A percentile compares a stretch with the other conserved stretches of the same genome.
Conservation (phyloP, 768 basidiomycete species). For the Suillus bovinus region DNA sequence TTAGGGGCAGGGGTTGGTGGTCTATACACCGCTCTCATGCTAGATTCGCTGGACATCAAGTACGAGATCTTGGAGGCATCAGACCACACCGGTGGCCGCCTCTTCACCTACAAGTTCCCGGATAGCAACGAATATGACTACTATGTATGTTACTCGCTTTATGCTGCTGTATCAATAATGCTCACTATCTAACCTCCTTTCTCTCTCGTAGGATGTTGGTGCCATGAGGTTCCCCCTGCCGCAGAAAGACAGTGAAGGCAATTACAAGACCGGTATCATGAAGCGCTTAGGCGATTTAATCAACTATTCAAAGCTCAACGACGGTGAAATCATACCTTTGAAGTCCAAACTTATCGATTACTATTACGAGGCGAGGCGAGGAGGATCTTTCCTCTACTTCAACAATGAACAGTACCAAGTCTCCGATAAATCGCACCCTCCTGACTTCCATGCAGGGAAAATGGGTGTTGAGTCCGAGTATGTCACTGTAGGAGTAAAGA, state of each 20-base stretch:
- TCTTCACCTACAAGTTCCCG: constrained; percentile 44
- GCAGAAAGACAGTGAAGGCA: constrained; percentile 15
- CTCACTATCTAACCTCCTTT: constrained; percentile 1
- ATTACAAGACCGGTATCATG: constrained; percentile 30
- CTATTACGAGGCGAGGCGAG: constrained; percentile 15
- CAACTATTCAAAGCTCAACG: constrained; percentile 26
- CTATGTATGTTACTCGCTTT: constrained; percentile 29
- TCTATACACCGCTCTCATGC: constrained; percentile 45
- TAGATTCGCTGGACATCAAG: constrained; percentile 40
- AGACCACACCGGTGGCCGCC: constrained; percentile 42
- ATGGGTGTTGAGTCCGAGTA: constrained; percentile 11
- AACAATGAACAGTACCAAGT: constrained; percentile 13
- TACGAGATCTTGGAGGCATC: constrained; percentile 50
- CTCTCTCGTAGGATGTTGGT: constrained; percentile 35
- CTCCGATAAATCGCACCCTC: not conserved
- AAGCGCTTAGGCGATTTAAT: constrained; percentile 32
- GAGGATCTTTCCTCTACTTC: constrained; percentile 25
- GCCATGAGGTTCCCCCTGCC: constrained; percentile 41
- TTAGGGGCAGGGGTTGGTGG: constrained; percentile 29
- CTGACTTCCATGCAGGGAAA: constrained; percentile 14
- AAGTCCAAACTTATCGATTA: constrained; percentile 25
- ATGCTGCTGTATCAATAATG: not conserved
- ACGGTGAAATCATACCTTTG: constrained; percentile 13
- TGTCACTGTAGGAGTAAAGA: constrained; percentile 20
- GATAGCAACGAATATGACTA: constrained; percentile 34